Base-by-base conservation (phyloP, 2,329 filamentous ascomycete genomes). In the Paecilomyces fulvus region DNA sequence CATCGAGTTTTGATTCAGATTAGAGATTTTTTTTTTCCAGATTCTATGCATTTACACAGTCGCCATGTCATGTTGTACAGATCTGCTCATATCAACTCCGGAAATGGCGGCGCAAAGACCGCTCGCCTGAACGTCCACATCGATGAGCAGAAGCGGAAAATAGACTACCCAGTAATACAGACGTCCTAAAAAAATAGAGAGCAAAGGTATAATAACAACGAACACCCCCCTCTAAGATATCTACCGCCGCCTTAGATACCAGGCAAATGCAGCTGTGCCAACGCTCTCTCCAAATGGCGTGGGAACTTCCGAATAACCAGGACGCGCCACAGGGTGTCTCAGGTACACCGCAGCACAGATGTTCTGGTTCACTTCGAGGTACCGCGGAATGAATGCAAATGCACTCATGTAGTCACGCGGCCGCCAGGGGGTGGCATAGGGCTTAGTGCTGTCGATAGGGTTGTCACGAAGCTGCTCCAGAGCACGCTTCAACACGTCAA, bases 341-440 rank as follows among this genome's bases (percentile, higher is more conserved):
- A 99, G 77, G 73, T 99, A 99, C 46, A 99, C 91, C 10, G 94
- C 94, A 1, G 92, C 87, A 75, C 94, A 99, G 66, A 97, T 88
- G 68, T 92, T 95, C 73, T 95, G 94, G 79, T 97, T 96, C 65
- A 99, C 94, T 77, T 99, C 95, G 59, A 99, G 83, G 73, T 97
- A 99, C 55, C 89, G 80, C 10, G 94, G 94, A 63, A 99, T 91
- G 74, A 96, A 96, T 23, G 92, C 91, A 74, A 99, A 99, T 0
- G 92, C 86, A 53, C 83, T 81, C 89, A 99, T 95, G 74, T 83
- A 97, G 54, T 87, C 82, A 56, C 91, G 82, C 11, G 94, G 94
- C 61, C 81, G 77, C 94, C 94, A 99, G 11, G 94, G 94, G 1
- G 92, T 96, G 3, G 82, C 82, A 70, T 99, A 99, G 3, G 94